A percentile compares a stretch with the other conserved stretches of the same genome.
phyloP scores from a whole-genome alignment of 495 filamentous ascomycete species.

The Hyphodiscus hymeniophilus region DNA sequence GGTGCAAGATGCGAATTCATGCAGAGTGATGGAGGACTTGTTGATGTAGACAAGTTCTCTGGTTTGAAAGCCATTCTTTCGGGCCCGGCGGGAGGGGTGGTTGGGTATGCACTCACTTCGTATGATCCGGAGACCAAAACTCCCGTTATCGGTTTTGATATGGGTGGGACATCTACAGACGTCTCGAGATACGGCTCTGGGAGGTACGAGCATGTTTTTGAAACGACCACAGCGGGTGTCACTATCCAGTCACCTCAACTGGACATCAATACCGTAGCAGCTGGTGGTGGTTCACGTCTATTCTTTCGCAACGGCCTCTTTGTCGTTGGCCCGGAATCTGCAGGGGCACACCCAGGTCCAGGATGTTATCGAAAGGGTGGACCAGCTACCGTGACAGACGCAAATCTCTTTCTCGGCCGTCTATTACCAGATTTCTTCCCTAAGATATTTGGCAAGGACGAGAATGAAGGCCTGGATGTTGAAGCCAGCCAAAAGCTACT shows the following conservation, averaged over 20 bases:
- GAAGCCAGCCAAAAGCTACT: conserved; percentile 72
- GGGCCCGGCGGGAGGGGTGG: conserved; percentile 75
- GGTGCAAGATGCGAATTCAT: conserved; percentile 74
- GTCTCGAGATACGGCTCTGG: conserved; percentile 86
- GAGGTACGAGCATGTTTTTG: conserved; percentile 93
- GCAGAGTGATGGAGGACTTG: conserved; percentile 76
- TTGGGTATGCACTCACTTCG: conserved; percentile 83
- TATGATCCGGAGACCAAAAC: conserved; percentile 70
- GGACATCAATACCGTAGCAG: conserved; percentile 96
- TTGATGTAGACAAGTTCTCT: conserved; percentile 67
- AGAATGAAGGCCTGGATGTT: conserved; percentile 77
- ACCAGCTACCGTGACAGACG: conserved; percentile 87
- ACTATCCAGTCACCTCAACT: conserved; percentile 92
- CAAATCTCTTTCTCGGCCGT: conserved; percentile 83
- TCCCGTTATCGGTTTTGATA: conserved; percentile 95
- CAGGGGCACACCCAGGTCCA: conserved; percentile 86
- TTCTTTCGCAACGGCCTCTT: conserved; percentile 91
- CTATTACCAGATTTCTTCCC: conserved; percentile 93
- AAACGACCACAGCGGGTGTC: conserved; percentile 92
- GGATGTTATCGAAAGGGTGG: conserved; percentile 94
- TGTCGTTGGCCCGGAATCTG: conserved; percentile 93
- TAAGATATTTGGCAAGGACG: conserved; percentile 90
- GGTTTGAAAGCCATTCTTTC: conserved; percentile 71
- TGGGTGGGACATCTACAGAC: conserved; percentile 93
- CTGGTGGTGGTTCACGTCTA: conserved; percentile 83